phyloP scores from a whole-genome alignment of 257 asterid genomes.

The Jaltomata sinuosa region DNA sequence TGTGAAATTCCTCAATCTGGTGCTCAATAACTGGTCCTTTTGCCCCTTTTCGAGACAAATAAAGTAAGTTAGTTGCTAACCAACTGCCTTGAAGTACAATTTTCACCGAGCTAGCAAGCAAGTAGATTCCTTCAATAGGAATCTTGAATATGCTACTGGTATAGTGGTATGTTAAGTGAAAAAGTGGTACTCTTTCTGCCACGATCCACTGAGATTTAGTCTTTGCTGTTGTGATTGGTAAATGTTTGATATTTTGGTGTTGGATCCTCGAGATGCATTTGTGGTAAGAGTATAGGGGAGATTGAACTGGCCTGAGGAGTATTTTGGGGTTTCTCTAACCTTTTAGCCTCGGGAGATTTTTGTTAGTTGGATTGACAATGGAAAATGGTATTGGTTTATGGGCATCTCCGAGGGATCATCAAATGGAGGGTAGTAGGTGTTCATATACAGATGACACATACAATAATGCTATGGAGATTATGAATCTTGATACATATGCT shows the following conservation, averaged over 20 bases:
- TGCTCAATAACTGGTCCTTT: neutral
- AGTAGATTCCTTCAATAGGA: neutral
- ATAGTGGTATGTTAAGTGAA: neutral
- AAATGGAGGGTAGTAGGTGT: conserved; percentile 26
- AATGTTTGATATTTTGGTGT: conserved; percentile 6
- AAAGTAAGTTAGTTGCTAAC: neutral
- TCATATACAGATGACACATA: conserved; percentile 35
- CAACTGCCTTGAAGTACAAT: neutral
- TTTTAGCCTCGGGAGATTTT: no score
- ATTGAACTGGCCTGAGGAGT: no score
- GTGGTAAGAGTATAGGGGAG: conserved; percentile 2
- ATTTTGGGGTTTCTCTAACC: no score
- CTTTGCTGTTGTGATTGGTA: no score
- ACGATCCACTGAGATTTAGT: neutral
- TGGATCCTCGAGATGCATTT: conserved; percentile 3
- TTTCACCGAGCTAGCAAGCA: neutral
- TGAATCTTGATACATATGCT: conserved; percentile 48
- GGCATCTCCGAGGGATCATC: conserved; percentile 11
- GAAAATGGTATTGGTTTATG: conserved; percentile 22
- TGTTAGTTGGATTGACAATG: neutral
- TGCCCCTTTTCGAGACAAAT: neutral
- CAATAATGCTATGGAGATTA: conserved; percentile 30
- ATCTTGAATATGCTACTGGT: neutral
- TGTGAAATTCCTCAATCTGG: neutral
- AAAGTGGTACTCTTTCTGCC: neutral